Conservation (phyloP, 2,329 filamentous ascomycete genomes). For the Xylariaceae sp. region DNA sequence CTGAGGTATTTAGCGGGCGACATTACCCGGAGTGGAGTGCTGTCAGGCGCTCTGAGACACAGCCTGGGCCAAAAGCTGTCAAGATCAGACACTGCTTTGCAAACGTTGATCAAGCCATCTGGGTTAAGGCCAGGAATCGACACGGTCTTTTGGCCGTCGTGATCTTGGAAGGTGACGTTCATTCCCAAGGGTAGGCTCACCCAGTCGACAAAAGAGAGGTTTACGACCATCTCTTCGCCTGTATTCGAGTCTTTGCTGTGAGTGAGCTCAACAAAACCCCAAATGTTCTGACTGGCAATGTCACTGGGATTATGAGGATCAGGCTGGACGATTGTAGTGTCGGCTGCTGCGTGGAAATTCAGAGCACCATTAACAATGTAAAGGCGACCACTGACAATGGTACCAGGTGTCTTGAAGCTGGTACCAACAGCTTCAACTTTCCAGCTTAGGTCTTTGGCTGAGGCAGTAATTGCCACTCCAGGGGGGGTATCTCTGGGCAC, state of each 20-base stretch:
- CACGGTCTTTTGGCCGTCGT: constrained; percentile 41
- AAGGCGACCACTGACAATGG: constrained; percentile 22
- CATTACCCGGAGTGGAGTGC: constrained; percentile 50
- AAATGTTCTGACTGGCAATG: constrained; percentile 12
- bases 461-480: background rate
- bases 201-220: constrained; percentile 58
- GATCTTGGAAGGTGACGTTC: constrained; percentile 43
- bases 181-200: constrained; percentile 57
- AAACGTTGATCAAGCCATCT: constrained; percentile 47
- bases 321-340: constrained; percentile 14
- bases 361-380: constrained; percentile 22
- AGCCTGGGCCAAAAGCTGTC: constrained; percentile 48
- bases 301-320: constrained; percentile 25
- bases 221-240: constrained; percentile 47
- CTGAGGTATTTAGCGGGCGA: constrained; percentile 49
- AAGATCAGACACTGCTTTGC: constrained; percentile 45
- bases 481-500: background rate
- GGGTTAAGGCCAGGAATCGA: constrained; percentile 46
- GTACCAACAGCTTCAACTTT: background rate
- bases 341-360: constrained; percentile 11
- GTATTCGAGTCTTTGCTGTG: constrained; percentile 32
- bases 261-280: constrained; percentile 26
- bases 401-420: constrained; percentile 23
- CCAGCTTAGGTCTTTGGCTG: constrained; percentile 2
- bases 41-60: constrained; percentile 42